These are phyloP conservation scores for Tympanopsis confertula DNA, from an alignment of 2,329 filamentous ascomycete genomes.

Conservation along the genomic window DNA sequence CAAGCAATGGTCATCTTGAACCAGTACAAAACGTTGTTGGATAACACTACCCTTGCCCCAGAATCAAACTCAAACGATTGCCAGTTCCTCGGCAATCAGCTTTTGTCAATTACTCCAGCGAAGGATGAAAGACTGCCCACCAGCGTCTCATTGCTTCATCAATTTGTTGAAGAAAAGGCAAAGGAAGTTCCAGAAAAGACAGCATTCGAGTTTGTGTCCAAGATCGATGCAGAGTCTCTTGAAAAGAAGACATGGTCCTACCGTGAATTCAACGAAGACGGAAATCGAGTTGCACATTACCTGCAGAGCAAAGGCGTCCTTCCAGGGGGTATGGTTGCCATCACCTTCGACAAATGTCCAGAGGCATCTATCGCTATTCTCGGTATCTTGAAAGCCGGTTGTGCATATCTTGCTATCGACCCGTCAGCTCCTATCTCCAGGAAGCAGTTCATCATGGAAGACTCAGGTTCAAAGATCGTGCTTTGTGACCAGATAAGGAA, in stretches of 20 bases:
- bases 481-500: constrained; percentile 33
- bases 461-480: constrained; percentile 56
- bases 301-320: constrained; percentile 34
- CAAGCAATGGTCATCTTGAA: constrained; percentile 57
- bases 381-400: constrained; percentile 72
- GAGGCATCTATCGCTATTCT: constrained; percentile 75
- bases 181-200: constrained; percentile 38
- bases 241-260: constrained; percentile 60
- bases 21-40: constrained; percentile 62
- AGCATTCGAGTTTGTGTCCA: constrained; percentile 66
- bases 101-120: constrained; percentile 59
- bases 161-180: constrained; percentile 63
- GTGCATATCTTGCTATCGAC: constrained; percentile 71
- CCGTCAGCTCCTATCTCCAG: constrained; percentile 59
- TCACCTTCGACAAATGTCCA: constrained; percentile 76
- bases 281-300: constrained; percentile 61
- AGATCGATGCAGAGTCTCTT: constrained; percentile 32
- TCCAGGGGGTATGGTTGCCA: constrained; percentile 54
- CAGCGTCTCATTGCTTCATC: constrained; percentile 53
- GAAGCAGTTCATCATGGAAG: constrained; percentile 67
- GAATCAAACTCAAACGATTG: constrained; percentile 26
- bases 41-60: constrained; percentile 40
- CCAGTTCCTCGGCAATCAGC: constrained; percentile 11
- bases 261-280: constrained; percentile 54
- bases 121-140: constrained; percentile 43